Percentiles rank a stretch among this genome's conserved stretches.
phyloP scores from a whole-genome alignment of 2,329 filamentous ascomycete species.

The Pezizomycotina sp. region DNA sequence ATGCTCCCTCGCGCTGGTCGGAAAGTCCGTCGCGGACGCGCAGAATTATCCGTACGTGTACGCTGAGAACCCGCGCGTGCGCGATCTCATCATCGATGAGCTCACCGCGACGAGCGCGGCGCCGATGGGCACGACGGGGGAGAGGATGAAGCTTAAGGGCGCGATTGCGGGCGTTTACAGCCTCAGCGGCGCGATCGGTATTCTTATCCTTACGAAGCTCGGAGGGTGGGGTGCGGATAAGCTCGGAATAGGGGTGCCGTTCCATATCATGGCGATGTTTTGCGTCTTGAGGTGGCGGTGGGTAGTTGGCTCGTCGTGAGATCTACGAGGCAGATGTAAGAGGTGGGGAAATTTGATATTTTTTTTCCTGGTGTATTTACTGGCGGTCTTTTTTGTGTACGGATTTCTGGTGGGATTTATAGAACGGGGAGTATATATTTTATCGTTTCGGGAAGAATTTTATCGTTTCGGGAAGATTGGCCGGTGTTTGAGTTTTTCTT shows the following conservation, averaged over 20 bases:
- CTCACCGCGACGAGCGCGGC: constrained; percentile 26
- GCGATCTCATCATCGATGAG: constrained; percentile 10
- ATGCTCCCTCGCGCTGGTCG: constrained; percentile 77
- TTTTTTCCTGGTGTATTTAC: too few species aligned
- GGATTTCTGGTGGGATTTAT: too few species aligned
- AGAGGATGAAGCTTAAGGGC: constrained; percentile 54
- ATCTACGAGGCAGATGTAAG: too few species aligned
- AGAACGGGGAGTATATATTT: too few species aligned
- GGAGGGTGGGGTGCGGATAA: constrained; percentile 44
- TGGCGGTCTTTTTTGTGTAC: too few species aligned
- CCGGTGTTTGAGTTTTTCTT: too few species aligned
- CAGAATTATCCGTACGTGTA: constrained; percentile 9
- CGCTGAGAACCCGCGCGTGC: constrained; percentile 18
- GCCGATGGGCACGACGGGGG: constrained; percentile 25
- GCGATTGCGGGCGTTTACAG: constrained; percentile 92
- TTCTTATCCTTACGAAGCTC: constrained; percentile 76
- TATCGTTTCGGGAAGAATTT: too few species aligned
- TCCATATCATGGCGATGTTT: constrained; percentile 18
- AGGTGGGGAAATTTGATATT: too few species aligned
- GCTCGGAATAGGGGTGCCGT: constrained; percentile 16
- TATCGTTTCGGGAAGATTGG: too few species aligned
- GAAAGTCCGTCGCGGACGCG: constrained; percentile 48
- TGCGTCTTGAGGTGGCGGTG: constrained; percentile 15
- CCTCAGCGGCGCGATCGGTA: constrained; percentile 74
- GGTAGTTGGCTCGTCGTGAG: constrained; percentile 18